phyloP scores from a whole-genome alignment of 1,139 yeast species.

The Arxiozyma heterogenica region DNA sequence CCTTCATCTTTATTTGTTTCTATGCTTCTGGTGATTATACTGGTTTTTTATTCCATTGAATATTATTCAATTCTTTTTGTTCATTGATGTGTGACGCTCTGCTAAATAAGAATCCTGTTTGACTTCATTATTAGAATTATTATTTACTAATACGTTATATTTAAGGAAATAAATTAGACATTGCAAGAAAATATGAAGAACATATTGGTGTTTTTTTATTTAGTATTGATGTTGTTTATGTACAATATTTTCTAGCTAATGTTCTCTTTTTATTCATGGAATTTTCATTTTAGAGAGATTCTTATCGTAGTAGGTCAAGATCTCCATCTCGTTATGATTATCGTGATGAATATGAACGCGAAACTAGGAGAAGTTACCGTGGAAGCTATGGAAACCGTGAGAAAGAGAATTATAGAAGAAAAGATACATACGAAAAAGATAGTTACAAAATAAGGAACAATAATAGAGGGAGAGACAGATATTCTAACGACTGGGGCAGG shows the following conservation, averaged over 20 bases:
- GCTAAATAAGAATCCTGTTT: background rate
- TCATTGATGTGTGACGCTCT: background rate
- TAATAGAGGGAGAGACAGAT: conserved; percentile 1
- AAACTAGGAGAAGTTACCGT: conserved; percentile 13
- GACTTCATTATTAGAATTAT: background rate
- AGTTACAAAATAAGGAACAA: background rate
- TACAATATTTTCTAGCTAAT: background rate
- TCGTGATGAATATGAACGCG: conserved; percentile 15
- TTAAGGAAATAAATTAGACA: background rate
- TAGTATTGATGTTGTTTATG: background rate
- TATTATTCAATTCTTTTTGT: no score
- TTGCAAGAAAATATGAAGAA: background rate
- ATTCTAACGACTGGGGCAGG: background rate
- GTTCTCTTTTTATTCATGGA: background rate
- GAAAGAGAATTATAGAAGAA: conserved; percentile 5
- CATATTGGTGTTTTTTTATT: no score
- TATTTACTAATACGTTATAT: conserved; percentile 1
- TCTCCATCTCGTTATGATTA: conserved; percentile 14
- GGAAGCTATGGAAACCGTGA: conserved; percentile 17
- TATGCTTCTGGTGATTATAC: background rate
- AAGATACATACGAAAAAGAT: background rate
- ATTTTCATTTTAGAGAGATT: background rate
- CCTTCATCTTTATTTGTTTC: background rate
- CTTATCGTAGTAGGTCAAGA: conserved; percentile 12
- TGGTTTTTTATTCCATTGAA: background rate